These are phyloP conservation scores for Tylopilus subfusipes DNA, from an alignment of 768 basidiomycete species.

Conservation along the genomic window DNA sequence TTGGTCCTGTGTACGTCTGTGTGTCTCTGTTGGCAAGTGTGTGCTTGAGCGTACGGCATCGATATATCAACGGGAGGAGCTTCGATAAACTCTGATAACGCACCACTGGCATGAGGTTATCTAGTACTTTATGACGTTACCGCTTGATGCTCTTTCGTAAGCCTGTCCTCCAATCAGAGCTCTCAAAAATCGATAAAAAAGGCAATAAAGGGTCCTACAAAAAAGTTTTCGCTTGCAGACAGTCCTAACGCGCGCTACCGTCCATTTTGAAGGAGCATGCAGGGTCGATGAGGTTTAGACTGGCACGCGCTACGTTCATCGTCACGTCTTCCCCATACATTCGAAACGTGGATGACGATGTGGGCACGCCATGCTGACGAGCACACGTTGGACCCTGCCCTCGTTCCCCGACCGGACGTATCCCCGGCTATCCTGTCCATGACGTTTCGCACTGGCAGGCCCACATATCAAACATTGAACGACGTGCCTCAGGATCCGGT, in stretches of 20 bases:
- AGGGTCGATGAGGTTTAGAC: background rate
- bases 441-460: background rate
- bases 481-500: too few relatives aligned
- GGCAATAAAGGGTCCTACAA: too few relatives aligned
- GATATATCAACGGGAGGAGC: background rate
- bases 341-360: slow-evolving; percentile 2
- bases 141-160: too few relatives aligned
- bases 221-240: too few relatives aligned
- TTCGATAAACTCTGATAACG: slow-evolving; percentile 19
- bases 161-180: too few relatives aligned
- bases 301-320: background rate
- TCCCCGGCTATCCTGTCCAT: background rate
- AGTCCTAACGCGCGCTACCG: too few relatives aligned
- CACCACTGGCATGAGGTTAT: slow-evolving; percentile 14
- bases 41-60: background rate
- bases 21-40: background rate
- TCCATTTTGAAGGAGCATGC: too few relatives aligned
- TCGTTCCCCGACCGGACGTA: background rate
- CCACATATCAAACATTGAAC: background rate
- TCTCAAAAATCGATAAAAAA: too few relatives aligned
- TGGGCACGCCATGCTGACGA: slow-evolving; percentile 8
- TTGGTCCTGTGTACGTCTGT: slow-evolving; percentile 1
- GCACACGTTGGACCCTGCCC: background rate
- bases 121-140: too few relatives aligned
- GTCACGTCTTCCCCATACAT: background rate